Evolutionary conservation across 768 basidiomycete genomes (phyloP).

Genomic region (Podaxis carcinomalis): DNA sequence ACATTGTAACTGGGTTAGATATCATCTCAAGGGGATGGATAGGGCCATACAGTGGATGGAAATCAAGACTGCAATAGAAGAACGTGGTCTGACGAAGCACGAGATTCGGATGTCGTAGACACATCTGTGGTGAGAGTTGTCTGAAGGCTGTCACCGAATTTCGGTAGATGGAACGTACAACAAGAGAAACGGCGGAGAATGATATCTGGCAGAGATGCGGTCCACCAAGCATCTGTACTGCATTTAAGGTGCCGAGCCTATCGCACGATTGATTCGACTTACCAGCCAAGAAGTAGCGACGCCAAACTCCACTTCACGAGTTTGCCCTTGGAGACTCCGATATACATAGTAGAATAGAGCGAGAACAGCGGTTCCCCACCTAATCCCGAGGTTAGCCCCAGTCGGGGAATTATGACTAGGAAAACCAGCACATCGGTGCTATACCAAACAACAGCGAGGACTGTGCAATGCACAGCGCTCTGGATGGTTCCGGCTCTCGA

Average conservation of each 20-base stretch:
- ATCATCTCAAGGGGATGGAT: neutral
- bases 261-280: neutral
- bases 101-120: slow-evolving; percentile 21
- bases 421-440: slow-evolving; percentile 29
- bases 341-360: slow-evolving; percentile 28
- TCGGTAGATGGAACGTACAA: slow-evolving; percentile 15
- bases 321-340: slow-evolving; percentile 18
- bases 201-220: slow-evolving; percentile 27
- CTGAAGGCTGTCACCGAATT: neutral
- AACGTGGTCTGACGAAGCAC: slow-evolving; percentile 21
- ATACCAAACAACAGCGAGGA: slow-evolving; percentile 36
- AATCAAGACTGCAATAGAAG: slow-evolving; percentile 27
- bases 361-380: slow-evolving; percentile 33
- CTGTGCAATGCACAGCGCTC: slow-evolving; percentile 38
- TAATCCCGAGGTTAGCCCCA: slow-evolving; percentile 5
- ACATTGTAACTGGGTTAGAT: neutral
- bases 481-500: slow-evolving; percentile 28
- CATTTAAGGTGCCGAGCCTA: neutral
- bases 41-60: slow-evolving; percentile 17
- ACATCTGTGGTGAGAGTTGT: slow-evolving; percentile 15
- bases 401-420: neutral
- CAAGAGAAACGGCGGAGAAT: slow-evolving; percentile 25
- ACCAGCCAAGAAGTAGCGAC: slow-evolving; percentile 21
- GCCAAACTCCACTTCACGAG: neutral
- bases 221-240: slow-evolving; percentile 29